A percentile compares a stretch with the other conserved stretches of the same genome.
Evolutionary conservation across 345 rosid genomes (phyloP).

Genomic region (Reutealis trisperma): DNA sequence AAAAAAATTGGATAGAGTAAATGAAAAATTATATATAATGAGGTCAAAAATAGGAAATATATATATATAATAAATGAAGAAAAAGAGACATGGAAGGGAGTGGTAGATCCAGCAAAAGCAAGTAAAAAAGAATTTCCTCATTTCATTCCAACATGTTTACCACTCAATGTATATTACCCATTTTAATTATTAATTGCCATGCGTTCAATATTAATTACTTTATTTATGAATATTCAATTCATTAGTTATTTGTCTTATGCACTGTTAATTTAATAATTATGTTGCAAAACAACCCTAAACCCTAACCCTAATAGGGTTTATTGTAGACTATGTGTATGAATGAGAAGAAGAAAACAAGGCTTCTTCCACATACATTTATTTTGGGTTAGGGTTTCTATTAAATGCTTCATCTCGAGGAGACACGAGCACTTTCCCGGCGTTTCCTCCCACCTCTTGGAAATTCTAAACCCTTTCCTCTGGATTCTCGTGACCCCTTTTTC

Average conservation of each 20-base stretch:
- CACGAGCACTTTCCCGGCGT: constrained; percentile 98
- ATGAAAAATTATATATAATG: no score
- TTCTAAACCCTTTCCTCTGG: constrained; percentile 53
- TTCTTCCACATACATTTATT: constrained; percentile 18
- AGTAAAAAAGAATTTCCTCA: no score
- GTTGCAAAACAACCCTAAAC: constrained; percentile 27
- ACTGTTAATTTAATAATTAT: background rate
- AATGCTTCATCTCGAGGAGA: constrained; percentile 64
- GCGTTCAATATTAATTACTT: background rate
- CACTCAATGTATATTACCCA: background rate
- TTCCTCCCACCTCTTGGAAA: constrained; percentile 78
- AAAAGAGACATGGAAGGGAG: no score
- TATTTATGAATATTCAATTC: background rate
- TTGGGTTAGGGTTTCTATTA: constrained; percentile 20
- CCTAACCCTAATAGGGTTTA: constrained; percentile 31
- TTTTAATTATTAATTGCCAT: background rate
- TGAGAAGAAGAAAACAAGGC: constrained; percentile 26
- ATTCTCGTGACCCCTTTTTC: constrained; percentile 46
- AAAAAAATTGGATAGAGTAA: no score
- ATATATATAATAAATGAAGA: no score
- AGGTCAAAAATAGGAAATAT: no score
- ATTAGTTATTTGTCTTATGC: background rate
- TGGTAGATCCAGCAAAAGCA: no score
- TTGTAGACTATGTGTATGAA: no score
- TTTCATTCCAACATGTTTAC: no score